phyloP scores from a whole-genome alignment of 176 grass and related monocot species.

The Oryza coarctata region DNA sequence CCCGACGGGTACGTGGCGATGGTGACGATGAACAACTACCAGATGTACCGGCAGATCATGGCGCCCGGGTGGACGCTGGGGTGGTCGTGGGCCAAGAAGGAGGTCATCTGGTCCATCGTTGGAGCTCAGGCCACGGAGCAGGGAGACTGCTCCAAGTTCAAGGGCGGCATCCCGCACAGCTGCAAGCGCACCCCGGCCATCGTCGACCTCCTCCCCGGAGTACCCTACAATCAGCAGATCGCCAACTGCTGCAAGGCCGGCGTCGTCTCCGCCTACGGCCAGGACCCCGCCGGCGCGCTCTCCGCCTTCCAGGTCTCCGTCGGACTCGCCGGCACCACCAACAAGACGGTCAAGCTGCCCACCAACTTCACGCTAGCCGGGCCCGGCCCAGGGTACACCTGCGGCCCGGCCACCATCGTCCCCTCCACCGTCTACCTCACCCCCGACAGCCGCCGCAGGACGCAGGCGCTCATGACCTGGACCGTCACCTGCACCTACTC shows the following conservation, averaged over 20 bases:
- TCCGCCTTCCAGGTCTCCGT: conserved; percentile 88
- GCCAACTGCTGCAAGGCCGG: conserved; percentile 99
- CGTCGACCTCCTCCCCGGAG: conserved; percentile 87
- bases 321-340: conserved; percentile 75
- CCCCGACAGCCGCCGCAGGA: conserved; percentile 61
- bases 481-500: conserved; percentile 82
- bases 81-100: conserved; percentile 93
- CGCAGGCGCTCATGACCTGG: conserved; percentile 97
- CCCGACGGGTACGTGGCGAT: conserved; percentile 95
- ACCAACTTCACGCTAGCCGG: conserved; percentile 75
- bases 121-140: conserved; percentile 84
- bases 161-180: conserved; percentile 67
- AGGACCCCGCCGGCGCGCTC: conserved; percentile 55
- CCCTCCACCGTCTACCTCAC: conserved; percentile 71
- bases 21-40: conserved; percentile 93
- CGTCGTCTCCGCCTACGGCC: conserved; percentile 69
- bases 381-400: conserved; percentile 77
- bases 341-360: conserved; percentile 92
- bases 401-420: conserved; percentile 61
- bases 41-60: conserved; percentile 87
- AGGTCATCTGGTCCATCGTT: conserved; percentile 99
- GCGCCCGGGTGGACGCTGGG: conserved; percentile 69
- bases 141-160: conserved; percentile 99
- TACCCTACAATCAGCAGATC: conserved; percentile 98
- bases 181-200: conserved; percentile 75